Base-by-base conservation (phyloP, 768 basidiomycete genomes). In the Panaeolus papilionaceus region DNA sequence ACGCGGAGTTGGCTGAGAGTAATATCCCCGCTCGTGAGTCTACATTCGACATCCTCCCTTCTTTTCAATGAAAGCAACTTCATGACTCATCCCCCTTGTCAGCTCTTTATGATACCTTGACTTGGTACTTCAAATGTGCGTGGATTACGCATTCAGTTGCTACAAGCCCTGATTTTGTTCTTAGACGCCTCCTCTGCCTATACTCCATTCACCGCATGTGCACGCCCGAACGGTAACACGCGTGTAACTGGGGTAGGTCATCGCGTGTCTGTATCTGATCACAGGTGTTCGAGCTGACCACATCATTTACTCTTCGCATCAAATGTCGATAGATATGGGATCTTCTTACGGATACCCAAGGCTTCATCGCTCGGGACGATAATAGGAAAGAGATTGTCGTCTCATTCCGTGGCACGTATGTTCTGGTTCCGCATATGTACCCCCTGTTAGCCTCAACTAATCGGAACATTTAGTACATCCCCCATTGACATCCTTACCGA, bases 401-500 rank as follows among this genome's bases (percentile, higher is more conserved):
- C 20, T 74, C 80, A 5, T 76, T 82, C 62, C 74, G 79, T 37
- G 82, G 82, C 12, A 72, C 79, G 23, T 51, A 26, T 1, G 47
- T 23, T 7, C 12, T 51, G 4, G 20, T 26, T 20, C 47, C 47
- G 18, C 23, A 18, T 7, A 47, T 26, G 20, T 2, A 51, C 6
- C 20, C 47, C 9, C 23, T 9, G n/a, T 51, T 1, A 12, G 10
- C 18, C 3, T 51, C 14, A 23, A 23, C 3, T 23, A 12, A 23
- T 51, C 18, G 10, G 4, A 11, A 1, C 2, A 7, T 10, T 5
- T 16, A 84, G 84, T 66, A 73, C 74, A 9, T 83, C 82, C 7
- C 61, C 81, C 4, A 71, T 74, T 10, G 80, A 84, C 69, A 72
- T 79, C 49, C 62, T 84, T 6, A 72, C 82, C 38, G 84, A 85